phyloP scores from a whole-genome alignment of 805 yeast genomes.

The Nakazawaea sp. region DNA sequence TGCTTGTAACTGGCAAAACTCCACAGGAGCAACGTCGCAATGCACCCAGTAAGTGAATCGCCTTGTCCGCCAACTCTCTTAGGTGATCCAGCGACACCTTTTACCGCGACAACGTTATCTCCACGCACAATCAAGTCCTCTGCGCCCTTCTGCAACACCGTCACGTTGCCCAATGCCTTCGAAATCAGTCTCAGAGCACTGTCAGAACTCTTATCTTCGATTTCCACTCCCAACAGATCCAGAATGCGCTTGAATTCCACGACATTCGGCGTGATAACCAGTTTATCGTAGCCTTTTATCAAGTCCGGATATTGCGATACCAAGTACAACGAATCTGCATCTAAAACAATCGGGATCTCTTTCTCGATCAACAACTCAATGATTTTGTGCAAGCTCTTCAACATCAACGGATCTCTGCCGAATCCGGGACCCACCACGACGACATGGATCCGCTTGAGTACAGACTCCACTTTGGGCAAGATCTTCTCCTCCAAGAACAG shows the following conservation, averaged over 20 bases:
- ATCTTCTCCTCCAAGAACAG: constrained; percentile 35
- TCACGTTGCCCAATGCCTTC: constrained; percentile 43
- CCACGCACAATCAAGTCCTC: constrained; percentile 58
- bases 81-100: constrained; percentile 52
- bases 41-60: constrained; percentile 79
- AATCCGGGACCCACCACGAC: constrained; percentile 92
- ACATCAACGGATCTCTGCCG: constrained; percentile 74
- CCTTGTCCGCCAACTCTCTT: constrained; percentile 97
- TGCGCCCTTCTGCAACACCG: constrained; percentile 69
- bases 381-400: constrained; percentile 49
- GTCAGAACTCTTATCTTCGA: constrained; percentile 14
- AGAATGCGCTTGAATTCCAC: constrained; percentile 73
- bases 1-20: constrained; percentile 54
- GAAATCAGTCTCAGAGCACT: constrained; percentile 38
- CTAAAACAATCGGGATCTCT: constrained; percentile 69
- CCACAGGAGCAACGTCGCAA: constrained; percentile 84
- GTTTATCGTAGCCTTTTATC: constrained; percentile 46
- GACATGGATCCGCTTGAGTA: constrained; percentile 67
- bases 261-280: constrained; percentile 84
- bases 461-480: constrained; percentile 44
- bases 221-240: constrained; percentile 34
- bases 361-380: constrained; percentile 49
- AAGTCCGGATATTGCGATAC: constrained; percentile 52
- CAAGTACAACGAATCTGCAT: constrained; percentile 83
- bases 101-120: constrained; percentile 28